phyloP scores from a whole-genome alignment of 768 basidiomycete genomes.

The Dictyophora rubrovolvata region DNA sequence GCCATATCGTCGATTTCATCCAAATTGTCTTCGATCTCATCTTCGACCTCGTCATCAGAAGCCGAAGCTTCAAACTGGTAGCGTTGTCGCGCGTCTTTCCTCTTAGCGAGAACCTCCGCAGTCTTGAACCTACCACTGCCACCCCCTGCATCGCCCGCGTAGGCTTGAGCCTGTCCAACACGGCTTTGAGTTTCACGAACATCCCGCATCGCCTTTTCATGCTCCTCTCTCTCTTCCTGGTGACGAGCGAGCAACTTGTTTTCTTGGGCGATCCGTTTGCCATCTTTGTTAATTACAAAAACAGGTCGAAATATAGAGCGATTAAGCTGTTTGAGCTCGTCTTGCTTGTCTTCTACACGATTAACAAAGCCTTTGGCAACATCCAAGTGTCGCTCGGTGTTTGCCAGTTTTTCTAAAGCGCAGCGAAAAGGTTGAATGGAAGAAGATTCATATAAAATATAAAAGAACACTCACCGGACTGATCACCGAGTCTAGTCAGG shows the following conservation, averaged over 20 bases:
- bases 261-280: constrained; percentile 81
- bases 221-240: constrained; percentile 73
- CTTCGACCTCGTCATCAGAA: constrained; percentile 90
- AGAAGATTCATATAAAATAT: not conserved
- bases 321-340: constrained; percentile 90
- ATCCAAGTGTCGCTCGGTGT: constrained; percentile 92
- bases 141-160: constrained; percentile 35
- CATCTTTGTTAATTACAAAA: constrained; percentile 87
- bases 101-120: constrained; percentile 39
- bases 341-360: constrained; percentile 87
- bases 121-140: constrained; percentile 35
- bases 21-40: constrained; percentile 87
- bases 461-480: constrained; percentile 66
- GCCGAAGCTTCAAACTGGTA: constrained; percentile 88
- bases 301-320: constrained; percentile 90
- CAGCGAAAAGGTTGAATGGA: constrained; percentile 1
- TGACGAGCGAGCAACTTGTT: constrained; percentile 76
- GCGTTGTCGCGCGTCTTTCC: constrained; percentile 65
- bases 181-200: constrained; percentile 82
- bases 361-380: constrained; percentile 78
- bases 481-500: constrained; percentile 71
- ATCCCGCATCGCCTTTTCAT: constrained; percentile 79
- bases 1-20: constrained; percentile 75
- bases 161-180: constrained; percentile 62
- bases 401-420: constrained; percentile 68